These are phyloP conservation scores for Glomus cerebriforme DNA, from an alignment of 192 early-diverging fungal genomes.

Conservation along the genomic window DNA sequence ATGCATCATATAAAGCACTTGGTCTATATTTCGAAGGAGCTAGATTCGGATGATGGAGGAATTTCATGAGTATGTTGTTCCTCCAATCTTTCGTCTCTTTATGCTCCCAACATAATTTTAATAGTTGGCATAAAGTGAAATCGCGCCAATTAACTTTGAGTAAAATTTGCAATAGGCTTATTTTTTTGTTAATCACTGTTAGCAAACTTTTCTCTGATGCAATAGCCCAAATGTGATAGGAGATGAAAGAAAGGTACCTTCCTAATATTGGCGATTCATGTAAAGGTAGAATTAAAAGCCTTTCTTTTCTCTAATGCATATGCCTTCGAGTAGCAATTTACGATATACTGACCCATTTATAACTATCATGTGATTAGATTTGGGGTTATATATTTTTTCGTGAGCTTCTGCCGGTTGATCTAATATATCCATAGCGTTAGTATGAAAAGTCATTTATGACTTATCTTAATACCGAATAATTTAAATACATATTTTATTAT, in stretches of 20 bases:
- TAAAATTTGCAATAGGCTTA: slow-evolving; percentile 7
- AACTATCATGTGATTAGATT: no score
- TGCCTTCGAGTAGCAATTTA: slow-evolving; percentile 14
- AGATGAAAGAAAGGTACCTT: slow-evolving; percentile 2
- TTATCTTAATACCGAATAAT: no score
- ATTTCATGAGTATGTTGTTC: no score
- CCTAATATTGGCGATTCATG: slow-evolving; percentile 1
- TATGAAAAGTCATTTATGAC: neutral
- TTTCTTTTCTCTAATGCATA: slow-evolving; percentile 31
- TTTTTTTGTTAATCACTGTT: slow-evolving; percentile 9
- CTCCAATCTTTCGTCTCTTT: no score
- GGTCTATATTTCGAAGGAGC: no score
- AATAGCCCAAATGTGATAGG: neutral
- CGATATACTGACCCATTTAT: slow-evolving; percentile 15
- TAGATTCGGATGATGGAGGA: no score
- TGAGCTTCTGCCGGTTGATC: neutral
- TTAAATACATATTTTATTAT: slow-evolving; percentile 29
- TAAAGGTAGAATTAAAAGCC: neutral
- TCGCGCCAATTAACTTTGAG: neutral
- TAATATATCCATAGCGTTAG: neutral
- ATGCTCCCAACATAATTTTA: no score
- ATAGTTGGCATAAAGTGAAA: no score
- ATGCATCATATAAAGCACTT: no score
- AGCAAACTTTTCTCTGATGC: slow-evolving; percentile 8
- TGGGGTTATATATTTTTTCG: neutral